Evolutionary conservation across 2,329 filamentous ascomycete genomes (phyloP).

Genomic region (Fusarium proliferatum): DNA sequence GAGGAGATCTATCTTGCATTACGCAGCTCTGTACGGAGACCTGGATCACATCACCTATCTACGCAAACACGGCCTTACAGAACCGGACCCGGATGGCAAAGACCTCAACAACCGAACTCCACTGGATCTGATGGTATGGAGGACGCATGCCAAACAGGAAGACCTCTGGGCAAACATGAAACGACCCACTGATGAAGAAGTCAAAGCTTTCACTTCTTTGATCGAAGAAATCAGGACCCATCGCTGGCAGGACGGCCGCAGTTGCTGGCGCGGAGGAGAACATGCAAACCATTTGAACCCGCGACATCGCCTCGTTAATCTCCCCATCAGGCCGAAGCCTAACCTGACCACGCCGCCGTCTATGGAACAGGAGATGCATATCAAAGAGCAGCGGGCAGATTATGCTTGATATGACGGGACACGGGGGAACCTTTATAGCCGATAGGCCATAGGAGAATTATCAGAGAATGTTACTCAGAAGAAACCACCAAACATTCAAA

Average conservation of each 20-base stretch:
- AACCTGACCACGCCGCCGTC: accelerated
- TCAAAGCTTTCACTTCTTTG: accelerated
- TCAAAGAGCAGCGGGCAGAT: neutral
- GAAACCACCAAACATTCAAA: neutral
- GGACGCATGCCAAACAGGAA: accelerated
- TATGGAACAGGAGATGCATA: neutral
- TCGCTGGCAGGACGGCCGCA: too few relatives aligned
- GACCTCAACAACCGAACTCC: neutral
- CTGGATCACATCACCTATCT: neutral
- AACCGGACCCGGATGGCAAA: neutral
- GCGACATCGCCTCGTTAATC: too few relatives aligned
- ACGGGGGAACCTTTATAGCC: neutral
- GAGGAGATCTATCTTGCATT: accelerated
- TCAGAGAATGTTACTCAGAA: accelerated
- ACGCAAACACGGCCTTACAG: neutral
- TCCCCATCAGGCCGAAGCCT: neutral
- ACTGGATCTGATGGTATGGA: neutral
- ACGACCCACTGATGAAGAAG: accelerated
- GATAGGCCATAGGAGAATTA: neutral
- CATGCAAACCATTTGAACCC: accelerated
- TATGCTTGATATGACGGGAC: accelerated
- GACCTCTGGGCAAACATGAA: neutral
- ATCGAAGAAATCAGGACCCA: neutral
- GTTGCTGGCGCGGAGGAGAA: too few relatives aligned
- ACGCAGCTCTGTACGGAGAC: neutral